These are phyloP conservation scores for Russula emetica DNA, from an alignment of 768 basidiomycete genomes.

Conservation along the genomic window DNA sequence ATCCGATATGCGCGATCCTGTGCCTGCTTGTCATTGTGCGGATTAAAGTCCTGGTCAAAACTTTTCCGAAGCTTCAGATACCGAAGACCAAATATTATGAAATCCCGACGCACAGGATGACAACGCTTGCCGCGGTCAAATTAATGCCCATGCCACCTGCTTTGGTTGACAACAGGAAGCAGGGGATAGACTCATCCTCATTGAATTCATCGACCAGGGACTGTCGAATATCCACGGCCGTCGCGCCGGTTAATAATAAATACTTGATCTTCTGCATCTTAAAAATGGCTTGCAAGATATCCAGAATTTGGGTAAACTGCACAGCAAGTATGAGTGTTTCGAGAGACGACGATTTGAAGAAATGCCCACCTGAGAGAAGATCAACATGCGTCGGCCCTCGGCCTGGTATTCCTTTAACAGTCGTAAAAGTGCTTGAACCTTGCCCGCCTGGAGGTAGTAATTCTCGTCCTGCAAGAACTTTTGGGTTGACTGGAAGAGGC, in stretches of 20 bases:
- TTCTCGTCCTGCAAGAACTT: constrained; percentile 69
- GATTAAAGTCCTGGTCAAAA: constrained; percentile 98
- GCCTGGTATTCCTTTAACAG: constrained; percentile 64
- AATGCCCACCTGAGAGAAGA: constrained; percentile 83
- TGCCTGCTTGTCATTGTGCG: constrained; percentile 95
- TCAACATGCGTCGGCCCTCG: constrained; percentile 75
- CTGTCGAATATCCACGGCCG: constrained; percentile 90
- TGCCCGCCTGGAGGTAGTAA: constrained; percentile 85
- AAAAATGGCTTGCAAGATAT: constrained; percentile 84
- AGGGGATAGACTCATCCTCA: constrained; percentile 74
- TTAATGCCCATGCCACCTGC: constrained; percentile 98
- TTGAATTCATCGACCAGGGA: constrained; percentile 94
- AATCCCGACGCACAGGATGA: constrained; percentile 67
- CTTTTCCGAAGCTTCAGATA: constrained; percentile 36
- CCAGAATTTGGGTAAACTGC: constrained; percentile 93
- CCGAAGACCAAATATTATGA: constrained; percentile 1
- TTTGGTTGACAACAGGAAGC: constrained; percentile 89
- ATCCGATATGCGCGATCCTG: constrained; percentile 97
- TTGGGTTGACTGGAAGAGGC: constrained; percentile 52
- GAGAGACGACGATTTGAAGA: not conserved
- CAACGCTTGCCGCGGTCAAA: constrained; percentile 90
- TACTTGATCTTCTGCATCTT: constrained; percentile 68
- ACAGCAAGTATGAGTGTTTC: not conserved
- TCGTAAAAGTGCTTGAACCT: constrained; percentile 67
- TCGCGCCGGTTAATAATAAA: constrained; percentile 85